Percentiles rank a stretch among this genome's conserved stretches.
Conservation (phyloP, 768 basidiomycete species). For the Hemileccinum impolitum region DNA sequence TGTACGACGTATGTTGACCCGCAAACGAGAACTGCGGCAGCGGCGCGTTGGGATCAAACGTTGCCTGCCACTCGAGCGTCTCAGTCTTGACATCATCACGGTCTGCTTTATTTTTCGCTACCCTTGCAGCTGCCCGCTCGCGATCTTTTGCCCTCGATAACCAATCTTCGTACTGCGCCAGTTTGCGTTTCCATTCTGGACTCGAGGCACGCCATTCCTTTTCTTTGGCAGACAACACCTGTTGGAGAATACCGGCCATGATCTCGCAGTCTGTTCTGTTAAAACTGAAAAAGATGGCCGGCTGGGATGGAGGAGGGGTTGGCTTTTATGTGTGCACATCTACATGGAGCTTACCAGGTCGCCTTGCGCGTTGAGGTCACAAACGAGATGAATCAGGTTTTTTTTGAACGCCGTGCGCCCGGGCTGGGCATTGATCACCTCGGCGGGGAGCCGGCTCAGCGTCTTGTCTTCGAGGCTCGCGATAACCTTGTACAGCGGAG, state of each 20-base stretch:
- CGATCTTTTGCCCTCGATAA: conserved; percentile 44
- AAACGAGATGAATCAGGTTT: conserved; percentile 51
- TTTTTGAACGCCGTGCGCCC: conserved; percentile 27
- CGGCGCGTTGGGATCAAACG: conserved; percentile 58
- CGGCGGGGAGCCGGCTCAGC: conserved; percentile 19
- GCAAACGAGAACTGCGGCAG: conserved; percentile 60
- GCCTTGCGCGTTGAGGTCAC: conserved; percentile 52
- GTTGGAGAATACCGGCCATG: conserved; percentile 41
- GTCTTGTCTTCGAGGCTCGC: conserved; percentile 38
- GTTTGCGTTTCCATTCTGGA: conserved; percentile 47
- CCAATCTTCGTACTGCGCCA: conserved; percentile 53
- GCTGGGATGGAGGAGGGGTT: conserved; percentile 33
- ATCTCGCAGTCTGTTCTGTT: conserved; percentile 57
- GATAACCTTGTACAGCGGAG: conserved; percentile 40
- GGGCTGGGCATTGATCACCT: conserved; percentile 34
- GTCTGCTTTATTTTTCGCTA: conserved; percentile 38
- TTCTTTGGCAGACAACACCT: conserved; percentile 43
- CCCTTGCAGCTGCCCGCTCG: conserved; percentile 40
- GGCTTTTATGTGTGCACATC: not conserved
- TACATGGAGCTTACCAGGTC: conserved; percentile 45
- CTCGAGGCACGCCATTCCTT: conserved; percentile 44
- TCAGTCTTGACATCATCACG: conserved; percentile 22
- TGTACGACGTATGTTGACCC: conserved; percentile 39
- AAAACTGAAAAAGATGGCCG: conserved; percentile 67
- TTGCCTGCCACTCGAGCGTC: conserved; percentile 43